These are phyloP conservation scores for Entophlyctis helioformis DNA, from an alignment of 192 early-diverging fungal species.

Conservation along the genomic window DNA sequence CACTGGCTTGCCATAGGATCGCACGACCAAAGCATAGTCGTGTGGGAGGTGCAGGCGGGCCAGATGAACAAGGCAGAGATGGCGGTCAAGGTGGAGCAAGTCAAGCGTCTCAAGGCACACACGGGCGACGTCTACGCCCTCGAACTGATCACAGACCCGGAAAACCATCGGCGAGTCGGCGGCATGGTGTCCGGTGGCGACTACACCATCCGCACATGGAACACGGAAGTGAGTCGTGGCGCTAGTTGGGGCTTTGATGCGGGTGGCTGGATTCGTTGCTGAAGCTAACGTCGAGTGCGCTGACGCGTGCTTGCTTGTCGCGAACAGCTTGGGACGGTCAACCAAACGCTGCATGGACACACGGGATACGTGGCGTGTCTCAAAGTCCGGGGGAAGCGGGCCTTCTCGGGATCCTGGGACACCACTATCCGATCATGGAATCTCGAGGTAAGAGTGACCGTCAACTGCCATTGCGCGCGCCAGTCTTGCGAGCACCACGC, in stretches of 20 bases:
- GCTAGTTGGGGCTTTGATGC: too few species aligned
- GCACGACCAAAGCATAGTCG: conserved; percentile 31
- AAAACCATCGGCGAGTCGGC: not conserved
- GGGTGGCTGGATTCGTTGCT: too few species aligned
- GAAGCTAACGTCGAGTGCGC: not conserved
- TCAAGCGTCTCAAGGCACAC: conserved; percentile 17
- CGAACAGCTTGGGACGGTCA: conserved; percentile 3
- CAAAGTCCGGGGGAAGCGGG: conserved; percentile 25
- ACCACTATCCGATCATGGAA: conserved; percentile 40
- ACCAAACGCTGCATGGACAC: conserved; percentile 23
- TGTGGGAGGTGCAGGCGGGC: conserved; percentile 15
- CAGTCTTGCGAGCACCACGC: too few species aligned
- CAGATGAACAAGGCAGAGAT: not conserved
- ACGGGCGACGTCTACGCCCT: conserved; percentile 32
- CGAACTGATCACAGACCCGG: conserved; percentile 14
- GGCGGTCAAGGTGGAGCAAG: conserved; percentile 13
- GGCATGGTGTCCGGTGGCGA: conserved; percentile 33
- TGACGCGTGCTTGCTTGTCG: not conserved
- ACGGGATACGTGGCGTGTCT: conserved; percentile 31
- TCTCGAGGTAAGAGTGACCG: conserved; percentile 18
- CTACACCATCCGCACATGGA: conserved; percentile 26
- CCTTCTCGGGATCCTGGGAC: conserved; percentile 39
- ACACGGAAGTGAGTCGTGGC: conserved; percentile 19
- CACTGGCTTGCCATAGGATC: conserved; percentile 16
- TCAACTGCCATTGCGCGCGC: too few species aligned